Evolutionary conservation across 495 filamentous ascomycete genomes (phyloP), one percentile per base, ranked within the genome.

Genomic region (Clohesyomyces aquaticus): DNA sequence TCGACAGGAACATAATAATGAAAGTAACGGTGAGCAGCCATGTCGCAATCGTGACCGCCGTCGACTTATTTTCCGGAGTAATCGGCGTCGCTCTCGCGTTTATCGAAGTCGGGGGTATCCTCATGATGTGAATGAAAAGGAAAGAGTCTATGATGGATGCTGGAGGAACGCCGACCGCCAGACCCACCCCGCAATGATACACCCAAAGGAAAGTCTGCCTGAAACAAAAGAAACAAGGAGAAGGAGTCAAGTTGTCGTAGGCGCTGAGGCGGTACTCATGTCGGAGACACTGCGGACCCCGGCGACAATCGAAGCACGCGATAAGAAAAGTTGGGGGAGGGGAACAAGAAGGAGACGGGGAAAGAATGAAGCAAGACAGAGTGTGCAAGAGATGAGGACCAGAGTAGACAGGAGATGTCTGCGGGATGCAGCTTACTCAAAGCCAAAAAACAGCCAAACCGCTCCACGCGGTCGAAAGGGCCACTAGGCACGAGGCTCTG

Each of bases 21-120:
- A 67, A 46, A 1, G 58, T 29, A n/a, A 16, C 43, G 58, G 59
- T n/a, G 18, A 42, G 27, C 21, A 63, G 12, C 52, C 58, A 63
- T 53, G 65, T 58, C 19, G 59, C 22, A 22, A 53, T 63, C 19
- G 53, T 62, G 25, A 67, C 41, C 3, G 65, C 59, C 10, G 58
- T 59, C 1, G 51, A 50, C 48, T 63, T 67, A 47, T 67, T 42
- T 9, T 47, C 22, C 10, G 53, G 41, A 8, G 59, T 62, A 27
- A 59, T 67, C 2, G 65, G 35, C 18, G 45, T 27, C 16, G 65
- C 54, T 22, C 58, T 22, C 6, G 25, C 8, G 22, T 53, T 42
- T 35, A 67, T 14, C 3, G 54, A 38, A 28, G 47, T 53, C 18
- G 65, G 22, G 28, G 53, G 54, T 43, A 63, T 41, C 28, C 11